Base-by-base conservation (phyloP, 2,329 filamentous ascomycete species). In the Aspergillus sergii region DNA sequence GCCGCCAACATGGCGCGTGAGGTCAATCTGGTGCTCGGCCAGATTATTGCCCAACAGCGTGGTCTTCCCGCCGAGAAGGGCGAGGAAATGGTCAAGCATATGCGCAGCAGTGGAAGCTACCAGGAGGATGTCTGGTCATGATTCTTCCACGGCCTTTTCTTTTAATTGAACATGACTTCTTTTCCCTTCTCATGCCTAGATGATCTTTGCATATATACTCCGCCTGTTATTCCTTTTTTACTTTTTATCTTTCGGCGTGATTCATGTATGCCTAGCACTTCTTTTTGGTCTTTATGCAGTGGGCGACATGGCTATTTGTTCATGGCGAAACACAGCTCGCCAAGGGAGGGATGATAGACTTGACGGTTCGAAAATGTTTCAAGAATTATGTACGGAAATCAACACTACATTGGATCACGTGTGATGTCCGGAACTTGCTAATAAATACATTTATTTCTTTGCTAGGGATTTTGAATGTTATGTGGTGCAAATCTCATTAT, bases 1-100 rank as follows among this genome's bases (percentile, higher is more conserved):
- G 96, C 96, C 0, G 92, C 95, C 61, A 94, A 97, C 82, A 97
- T 97, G 94, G 94, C 94, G 54, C 89, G 94, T 62, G 94, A 96
- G 77, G 93, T 97, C 73, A 97, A 96, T 77, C 84, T 89, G 28
- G 88, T 93, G n/a, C 84, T 99, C 50, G 90, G 86, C 30, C 89
- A 96, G 76, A 96, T 98, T 74, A 89, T 99, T 71, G 85, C 93
- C 30, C 88, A 94, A 76, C 87, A 96, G 78, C 88, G 95, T 59
- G 91, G 91, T 57, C 85, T 98, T 63, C 85, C 92, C 1, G 90
- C 94, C 73, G 84, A 90, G 67, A 97, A 97, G 85, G 95, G 88
- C 16, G 95, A 99, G 81, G 94, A 98, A 75, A 89, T 97, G 73
- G 93, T 99, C 65, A 99, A 98, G 87, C 90, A 90, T 72, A 97